Base-by-base conservation (phyloP, 2,329 filamentous ascomycete species). In the Dactylonectria estremocensis region DNA sequence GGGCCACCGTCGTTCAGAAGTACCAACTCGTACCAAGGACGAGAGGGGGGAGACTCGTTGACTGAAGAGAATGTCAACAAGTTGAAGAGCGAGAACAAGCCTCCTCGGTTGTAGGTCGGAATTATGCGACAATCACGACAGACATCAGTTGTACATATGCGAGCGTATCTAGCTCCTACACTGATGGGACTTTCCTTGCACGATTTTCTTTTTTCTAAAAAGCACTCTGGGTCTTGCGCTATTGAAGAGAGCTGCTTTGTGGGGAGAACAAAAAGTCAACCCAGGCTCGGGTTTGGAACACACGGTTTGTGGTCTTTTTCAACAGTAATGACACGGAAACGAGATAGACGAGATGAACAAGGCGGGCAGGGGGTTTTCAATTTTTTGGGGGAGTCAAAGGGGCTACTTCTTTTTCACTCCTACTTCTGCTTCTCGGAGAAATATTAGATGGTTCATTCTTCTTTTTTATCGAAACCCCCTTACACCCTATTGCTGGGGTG, bases 41-140 rank as follows among this genome's bases (percentile, higher is more conserved):
- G 74, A 28, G 74, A 79, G 11, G 64, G 73, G 8, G 82, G 82
- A 3, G 84, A 87, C 61, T 83, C 83, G 5, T 72, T 89, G 68
- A 89, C 87, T 1, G 84, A 87, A 68, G 87, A 87, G 73, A 89
- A 89, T 70, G 78, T 89, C 53, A 85, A 83, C 40, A 86, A 80
- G 67, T 72, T 88, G 50, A 81, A 81, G 64, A 78, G 77, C 64
- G 80, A 84, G 62, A 81, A 75, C 52, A 69, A 72, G 52, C 69
- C 68, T 43, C 54, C 67, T 56, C 73, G 69, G 24, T 69, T 67
- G 50, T 74, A 72, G 28, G 16, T 28, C 56, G 45, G 40, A 18
- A 22, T 40, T 50, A n/a, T 43, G 16, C 33, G 28, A 55, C 20
- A 18, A 58, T 16, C 53, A 52, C 16, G n/a, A 64, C 16, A 40